A percentile compares a stretch with the other conserved stretches of the same genome.
phyloP scores from a whole-genome alignment of 805 yeast species.

The Jamesozyma hellenica region DNA sequence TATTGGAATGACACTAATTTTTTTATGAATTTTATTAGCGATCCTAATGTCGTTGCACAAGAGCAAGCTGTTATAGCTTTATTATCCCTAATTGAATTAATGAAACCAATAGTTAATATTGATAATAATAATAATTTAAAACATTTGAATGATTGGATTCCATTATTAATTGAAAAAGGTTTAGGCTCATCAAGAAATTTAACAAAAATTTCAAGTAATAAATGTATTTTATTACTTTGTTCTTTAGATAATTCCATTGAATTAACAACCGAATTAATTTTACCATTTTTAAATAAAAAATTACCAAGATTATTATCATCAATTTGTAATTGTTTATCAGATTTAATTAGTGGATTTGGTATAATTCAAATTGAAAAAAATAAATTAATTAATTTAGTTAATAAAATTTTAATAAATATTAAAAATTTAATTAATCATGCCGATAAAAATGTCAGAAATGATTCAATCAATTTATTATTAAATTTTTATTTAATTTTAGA shows the following conservation, averaged over 20 bases:
- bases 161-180: conserved; percentile 66
- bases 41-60: conserved; percentile 84
- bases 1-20: conserved; percentile 45
- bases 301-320: conserved; percentile 75
- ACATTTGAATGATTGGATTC: conserved; percentile 14
- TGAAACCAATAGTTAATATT: conserved; percentile 3
- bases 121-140: neutral
- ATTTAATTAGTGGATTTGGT: conserved; percentile 36
- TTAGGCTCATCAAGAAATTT: conserved; percentile 63
- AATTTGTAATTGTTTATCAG: conserved; percentile 44
- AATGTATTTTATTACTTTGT: conserved; percentile 49
- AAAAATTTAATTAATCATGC: conserved; percentile 74
- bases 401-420: conserved; percentile 43
- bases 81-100: conserved; percentile 29
- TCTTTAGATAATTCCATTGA: conserved; percentile 61
- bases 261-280: conserved; percentile 48
- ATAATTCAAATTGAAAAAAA: conserved; percentile 10
- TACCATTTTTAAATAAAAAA: conserved; percentile 49
- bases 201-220: conserved; percentile 57
- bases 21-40: conserved; percentile 53
- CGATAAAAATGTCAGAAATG: conserved; percentile 76
- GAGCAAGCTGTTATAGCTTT: conserved; percentile 64
- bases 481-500: conserved; percentile 62
- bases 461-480: conserved; percentile 58
- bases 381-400: neutral